phyloP scores from a whole-genome alignment of 1,284 basidiomycete genomes.

The Fomitiporia mediterranea region DNA sequence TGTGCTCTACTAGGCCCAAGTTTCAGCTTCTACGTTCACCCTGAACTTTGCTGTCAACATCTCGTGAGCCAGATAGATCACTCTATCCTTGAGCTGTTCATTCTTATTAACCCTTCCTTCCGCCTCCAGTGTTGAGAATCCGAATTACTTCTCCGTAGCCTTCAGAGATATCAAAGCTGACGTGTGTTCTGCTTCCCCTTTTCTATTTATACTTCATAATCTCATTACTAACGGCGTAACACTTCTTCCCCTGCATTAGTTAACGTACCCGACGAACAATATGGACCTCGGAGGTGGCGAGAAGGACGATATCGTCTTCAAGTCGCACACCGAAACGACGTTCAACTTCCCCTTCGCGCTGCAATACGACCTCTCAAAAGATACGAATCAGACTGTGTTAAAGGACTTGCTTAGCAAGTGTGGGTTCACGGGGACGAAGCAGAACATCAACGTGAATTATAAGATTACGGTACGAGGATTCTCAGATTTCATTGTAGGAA shows the following conservation, averaged over 20 bases:
- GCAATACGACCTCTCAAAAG: conserved; percentile 57
- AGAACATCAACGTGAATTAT: conserved; percentile 64
- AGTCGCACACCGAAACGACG: conserved; percentile 60
- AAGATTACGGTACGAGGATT: conserved; percentile 50
- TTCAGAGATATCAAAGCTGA: conserved; percentile 68
- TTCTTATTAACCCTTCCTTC: conserved; percentile 5
- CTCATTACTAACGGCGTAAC: conserved; percentile 8
- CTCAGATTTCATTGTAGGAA: not conserved
- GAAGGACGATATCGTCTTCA: conserved; percentile 58
- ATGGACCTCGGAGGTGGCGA: conserved; percentile 67
- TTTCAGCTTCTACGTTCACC: conserved; percentile 42
- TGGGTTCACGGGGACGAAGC: conserved; percentile 44
- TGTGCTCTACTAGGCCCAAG: conserved; percentile 26
- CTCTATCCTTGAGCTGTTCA: not conserved
- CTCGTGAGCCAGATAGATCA: conserved; percentile 42
- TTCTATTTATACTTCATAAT: not conserved
- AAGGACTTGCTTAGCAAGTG: conserved; percentile 67
- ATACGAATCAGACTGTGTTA: conserved; percentile 60
- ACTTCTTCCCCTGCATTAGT: conserved; percentile 33
- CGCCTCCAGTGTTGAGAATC: conserved; percentile 78
- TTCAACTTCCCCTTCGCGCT: conserved; percentile 82
- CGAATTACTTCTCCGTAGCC: conserved; percentile 78
- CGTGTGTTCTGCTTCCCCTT: conserved; percentile 31
- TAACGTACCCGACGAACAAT: conserved; percentile 71
- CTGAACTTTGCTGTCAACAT: conserved; percentile 68